phyloP scores from a whole-genome alignment of 441 rosid genomes.

The Croton laevigatus region DNA sequence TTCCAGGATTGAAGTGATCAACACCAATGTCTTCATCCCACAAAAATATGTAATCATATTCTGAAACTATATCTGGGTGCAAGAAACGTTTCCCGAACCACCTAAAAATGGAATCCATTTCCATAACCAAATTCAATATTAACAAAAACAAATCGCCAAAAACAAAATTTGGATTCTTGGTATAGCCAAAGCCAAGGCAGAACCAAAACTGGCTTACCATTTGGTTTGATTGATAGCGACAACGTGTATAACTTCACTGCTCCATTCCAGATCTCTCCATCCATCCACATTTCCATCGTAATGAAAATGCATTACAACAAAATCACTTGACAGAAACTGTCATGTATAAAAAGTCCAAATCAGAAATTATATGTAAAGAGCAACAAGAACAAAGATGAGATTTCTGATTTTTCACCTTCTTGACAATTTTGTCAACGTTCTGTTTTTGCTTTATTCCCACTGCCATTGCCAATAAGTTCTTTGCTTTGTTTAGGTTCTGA shows the following conservation, averaged over 20 bases:
- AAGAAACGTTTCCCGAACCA: slow-evolving; percentile 79
- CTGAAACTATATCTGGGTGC: slow-evolving; percentile 75
- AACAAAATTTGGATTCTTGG: no score
- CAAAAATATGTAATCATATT: slow-evolving; percentile 67
- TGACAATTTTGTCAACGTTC: slow-evolving; percentile 60
- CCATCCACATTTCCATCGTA: slow-evolving; percentile 73
- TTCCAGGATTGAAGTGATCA: slow-evolving; percentile 52
- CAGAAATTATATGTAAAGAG: background rate
- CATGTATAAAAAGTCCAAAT: slow-evolving; percentile 8
- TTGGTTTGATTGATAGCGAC: slow-evolving; percentile 77
- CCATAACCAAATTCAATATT: background rate
- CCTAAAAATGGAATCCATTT: slow-evolving; percentile 33
- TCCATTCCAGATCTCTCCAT: slow-evolving; percentile 78
- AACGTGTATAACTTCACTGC: slow-evolving; percentile 59
- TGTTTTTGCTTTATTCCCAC: slow-evolving; percentile 76
- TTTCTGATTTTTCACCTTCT: slow-evolving; percentile 45
- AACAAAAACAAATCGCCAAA: background rate
- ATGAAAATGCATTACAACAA: slow-evolving; percentile 76
- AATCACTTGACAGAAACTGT: slow-evolving; percentile 62
- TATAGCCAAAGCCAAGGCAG: no score
- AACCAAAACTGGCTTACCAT: slow-evolving; percentile 40
- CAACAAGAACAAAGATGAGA: slow-evolving; percentile 10
- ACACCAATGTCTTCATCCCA: slow-evolving; percentile 97
- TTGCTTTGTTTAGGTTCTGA: slow-evolving; percentile 39
- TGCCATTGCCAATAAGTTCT: slow-evolving; percentile 65